Conservation (phyloP, 495 filamentous ascomycete species). For the Neurospora pannonica region DNA sequence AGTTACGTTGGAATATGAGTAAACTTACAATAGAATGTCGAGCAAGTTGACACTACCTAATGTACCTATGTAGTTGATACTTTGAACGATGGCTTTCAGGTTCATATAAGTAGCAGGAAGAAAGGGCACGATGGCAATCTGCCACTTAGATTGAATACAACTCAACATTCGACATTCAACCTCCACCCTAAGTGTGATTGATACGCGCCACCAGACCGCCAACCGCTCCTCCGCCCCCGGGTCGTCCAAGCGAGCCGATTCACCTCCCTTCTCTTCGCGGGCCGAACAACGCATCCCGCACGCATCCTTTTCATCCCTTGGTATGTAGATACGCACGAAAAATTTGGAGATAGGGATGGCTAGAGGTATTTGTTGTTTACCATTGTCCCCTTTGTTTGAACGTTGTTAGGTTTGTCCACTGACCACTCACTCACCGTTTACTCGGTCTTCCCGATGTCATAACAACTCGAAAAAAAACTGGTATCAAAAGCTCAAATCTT, state of each 20-base stretch:
- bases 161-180: too few species aligned
- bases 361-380: background rate
- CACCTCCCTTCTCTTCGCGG: background rate
- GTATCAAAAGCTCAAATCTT: background rate
- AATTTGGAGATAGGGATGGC: background rate
- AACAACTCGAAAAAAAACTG: background rate
- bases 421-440: background rate
- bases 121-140: too few species aligned
- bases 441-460: background rate
- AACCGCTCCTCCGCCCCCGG: background rate
- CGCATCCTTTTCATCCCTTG: background rate
- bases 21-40: too few species aligned
- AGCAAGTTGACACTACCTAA: too few species aligned
- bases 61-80: too few species aligned
- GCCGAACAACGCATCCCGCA: background rate
- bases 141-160: too few species aligned
- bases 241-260: background rate
- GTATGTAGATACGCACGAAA: background rate
- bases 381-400: background rate
- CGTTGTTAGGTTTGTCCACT: too few species aligned
- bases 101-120: too few species aligned
- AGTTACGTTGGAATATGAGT: too few species aligned
- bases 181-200: background rate
- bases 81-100: too few species aligned
- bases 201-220: background rate